Evolutionary conservation across 768 basidiomycete genomes (phyloP), one percentile per base, ranked within the genome.

Genomic region (Lactarius quietus): DNA sequence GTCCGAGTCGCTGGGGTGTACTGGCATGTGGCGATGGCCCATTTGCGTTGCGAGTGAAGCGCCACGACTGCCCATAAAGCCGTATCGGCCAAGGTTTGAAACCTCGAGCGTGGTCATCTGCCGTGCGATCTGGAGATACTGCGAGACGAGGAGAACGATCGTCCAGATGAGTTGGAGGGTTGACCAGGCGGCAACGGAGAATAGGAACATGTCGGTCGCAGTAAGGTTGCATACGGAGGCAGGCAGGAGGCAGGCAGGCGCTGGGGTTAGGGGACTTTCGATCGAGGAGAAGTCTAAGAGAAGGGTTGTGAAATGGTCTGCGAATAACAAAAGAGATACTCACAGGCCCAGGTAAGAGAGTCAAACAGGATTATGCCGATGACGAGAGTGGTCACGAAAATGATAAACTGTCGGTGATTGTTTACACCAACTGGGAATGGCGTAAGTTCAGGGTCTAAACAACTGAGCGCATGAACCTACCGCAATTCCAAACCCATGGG

Each of bases 401-500:
- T 74, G 31, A 98, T 79, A 77, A 99, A 99, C 74, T 98, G 93
- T 6, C 96, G 89, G 71, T 98, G 97, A 72, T 98, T 99, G 70
- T 92, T 89, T 45, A 86, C 81, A 26, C 97, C 97, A 59, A 98
- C 94, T 93, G 39, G 45, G 23, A 38, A 18, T 36, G 10, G 57
- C 61, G 35, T 73, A 62, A 28, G 65, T 48, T 28, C 17, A 38
- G 36, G 43, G 10, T 23, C 43, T 52, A 43, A n/a, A 14, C n/a
- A 20, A 29, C n/a, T 17, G n/a, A 9, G 66, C 36, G 15, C 14
- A 65, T 28, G 17, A 36, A 76, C 89, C 31, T 73, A 93, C 93
- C 87, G 74, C 96, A 98, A 76, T 98, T 98, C 95, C 95, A 99
- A 18, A 98, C 88, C 97, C 97, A 99, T 1, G 96, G 97, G 70